phyloP scores from a whole-genome alignment of 164 flowering plant species.

The Piper longum region DNA sequence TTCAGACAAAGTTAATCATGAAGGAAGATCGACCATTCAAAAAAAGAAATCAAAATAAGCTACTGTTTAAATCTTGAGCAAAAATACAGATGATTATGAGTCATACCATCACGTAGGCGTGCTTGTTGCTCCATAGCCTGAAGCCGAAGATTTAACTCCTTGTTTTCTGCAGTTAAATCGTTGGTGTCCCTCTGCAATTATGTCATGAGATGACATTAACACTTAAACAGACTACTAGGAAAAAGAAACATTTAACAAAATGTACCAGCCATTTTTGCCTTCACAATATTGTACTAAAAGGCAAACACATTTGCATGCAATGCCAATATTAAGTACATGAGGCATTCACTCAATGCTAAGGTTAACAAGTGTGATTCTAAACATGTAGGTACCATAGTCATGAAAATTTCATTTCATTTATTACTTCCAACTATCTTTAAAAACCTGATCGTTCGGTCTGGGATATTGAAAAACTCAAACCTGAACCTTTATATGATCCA shows the following conservation, averaged over 20 bases:
- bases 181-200: slow-evolving; percentile 70
- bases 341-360: not conserved
- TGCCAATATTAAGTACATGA: too few species aligned
- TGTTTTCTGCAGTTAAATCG: slow-evolving; percentile 71
- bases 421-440: not conserved
- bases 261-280: not conserved
- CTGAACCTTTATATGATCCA: too few species aligned
- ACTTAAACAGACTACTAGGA: not conserved
- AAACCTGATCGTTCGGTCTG: not conserved
- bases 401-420: not conserved
- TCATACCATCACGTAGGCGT: slow-evolving; percentile 83
- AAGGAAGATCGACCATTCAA: too few species aligned
- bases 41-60: too few species aligned
- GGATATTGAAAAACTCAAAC: not conserved
- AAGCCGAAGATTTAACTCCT: slow-evolving; percentile 79
- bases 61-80: not conserved
- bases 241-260: not conserved
- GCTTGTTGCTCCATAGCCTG: slow-evolving; percentile 97
- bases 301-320: not conserved
- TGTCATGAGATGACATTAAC: not conserved
- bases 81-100: not conserved
- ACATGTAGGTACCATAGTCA: not conserved
- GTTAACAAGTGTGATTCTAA: too few species aligned
- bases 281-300: not conserved
- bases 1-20: too few species aligned